Percentiles rank a stretch among this genome's conserved stretches.
Conservation (phyloP, 331 rosid species). For the Acacia concinna region DNA sequence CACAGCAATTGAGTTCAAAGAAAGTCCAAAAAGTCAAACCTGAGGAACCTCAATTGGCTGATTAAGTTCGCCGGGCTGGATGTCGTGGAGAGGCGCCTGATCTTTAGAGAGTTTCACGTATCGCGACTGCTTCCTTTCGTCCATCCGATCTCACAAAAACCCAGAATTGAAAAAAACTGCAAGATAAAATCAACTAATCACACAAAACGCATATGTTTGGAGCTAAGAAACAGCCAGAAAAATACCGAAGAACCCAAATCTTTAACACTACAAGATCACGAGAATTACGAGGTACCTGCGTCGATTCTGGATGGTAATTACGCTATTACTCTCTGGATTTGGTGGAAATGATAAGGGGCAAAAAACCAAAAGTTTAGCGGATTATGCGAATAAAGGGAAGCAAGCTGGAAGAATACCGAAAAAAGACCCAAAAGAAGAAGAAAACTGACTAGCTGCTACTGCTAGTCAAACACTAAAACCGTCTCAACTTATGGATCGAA, state of each 20-base stretch:
- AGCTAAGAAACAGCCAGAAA: constrained; percentile 15
- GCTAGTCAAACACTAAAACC: neutral
- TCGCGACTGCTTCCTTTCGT: constrained; percentile 67
- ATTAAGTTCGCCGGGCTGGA: constrained; percentile 93
- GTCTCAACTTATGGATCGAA: neutral
- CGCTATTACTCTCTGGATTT: neutral
- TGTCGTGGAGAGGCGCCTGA: constrained; percentile 74
- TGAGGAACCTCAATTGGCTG: constrained; percentile 96
- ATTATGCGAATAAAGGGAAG: neutral
- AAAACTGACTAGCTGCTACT: neutral
- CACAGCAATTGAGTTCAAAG: neutral
- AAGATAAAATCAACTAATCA: neutral
- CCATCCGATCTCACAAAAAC: constrained; percentile 53
- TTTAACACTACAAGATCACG: neutral
- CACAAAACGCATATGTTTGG: constrained; percentile 3
- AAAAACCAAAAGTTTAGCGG: neutral
- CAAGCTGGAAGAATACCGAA: neutral
- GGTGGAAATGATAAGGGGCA: neutral
- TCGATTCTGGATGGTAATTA: neutral
- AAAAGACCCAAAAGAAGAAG: neutral
- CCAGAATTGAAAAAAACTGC: neutral
- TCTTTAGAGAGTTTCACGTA: constrained; percentile 87
- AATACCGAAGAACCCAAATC: neutral
- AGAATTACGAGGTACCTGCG: neutral
- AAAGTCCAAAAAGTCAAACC: constrained; percentile 37